Percentiles rank a stretch among this genome's conserved stretches.
phyloP scores from a whole-genome alignment of 2,329 filamentous ascomycete genomes.

The Colletotrichum echinochloae region DNA sequence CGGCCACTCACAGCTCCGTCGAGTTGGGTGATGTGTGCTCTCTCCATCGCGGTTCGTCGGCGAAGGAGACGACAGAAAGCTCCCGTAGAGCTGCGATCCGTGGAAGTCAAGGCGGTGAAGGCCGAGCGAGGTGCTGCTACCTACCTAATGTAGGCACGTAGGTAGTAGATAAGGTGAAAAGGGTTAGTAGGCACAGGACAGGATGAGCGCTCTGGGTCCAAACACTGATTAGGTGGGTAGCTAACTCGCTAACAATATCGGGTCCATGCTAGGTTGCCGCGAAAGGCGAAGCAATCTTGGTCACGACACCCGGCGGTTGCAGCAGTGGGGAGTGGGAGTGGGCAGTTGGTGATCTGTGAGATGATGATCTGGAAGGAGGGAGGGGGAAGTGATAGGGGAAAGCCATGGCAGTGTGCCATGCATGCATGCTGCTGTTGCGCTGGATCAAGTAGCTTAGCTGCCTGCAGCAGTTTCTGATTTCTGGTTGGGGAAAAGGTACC shows the following conservation, averaged over 20 bases:
- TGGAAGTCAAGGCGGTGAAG: conserved; percentile 28
- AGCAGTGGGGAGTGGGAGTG: not conserved
- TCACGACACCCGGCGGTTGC: conserved; percentile 8
- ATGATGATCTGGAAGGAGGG: not conserved
- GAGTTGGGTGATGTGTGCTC: not conserved
- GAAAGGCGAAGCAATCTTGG: conserved; percentile 6
- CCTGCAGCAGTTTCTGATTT: not conserved
- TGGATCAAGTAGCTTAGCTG: not conserved
- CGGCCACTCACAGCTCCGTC: not conserved
- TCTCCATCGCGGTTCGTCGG: not conserved
- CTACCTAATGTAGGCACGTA: no score
- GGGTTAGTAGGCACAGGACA: not conserved
- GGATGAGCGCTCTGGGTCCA: not conserved
- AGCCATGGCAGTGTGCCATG: conserved; percentile 8
- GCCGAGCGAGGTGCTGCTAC: conserved; percentile 3
- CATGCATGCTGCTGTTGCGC: not conserved
- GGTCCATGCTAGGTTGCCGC: conserved; percentile 1
- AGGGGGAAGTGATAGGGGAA: no score
- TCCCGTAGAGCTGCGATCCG: conserved; percentile 4
- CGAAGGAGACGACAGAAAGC: not conserved
- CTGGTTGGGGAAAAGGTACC: not conserved
- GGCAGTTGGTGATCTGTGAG: conserved; percentile 13
- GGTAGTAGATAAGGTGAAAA: conserved; percentile 3
- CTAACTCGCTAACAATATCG: conserved; percentile 4
- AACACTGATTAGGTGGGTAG: not conserved